A percentile compares a stretch with the other conserved stretches of the same genome.
Conservation (phyloP, 2,329 filamentous ascomycete genomes). For the Ceratocystis huliohia region DNA sequence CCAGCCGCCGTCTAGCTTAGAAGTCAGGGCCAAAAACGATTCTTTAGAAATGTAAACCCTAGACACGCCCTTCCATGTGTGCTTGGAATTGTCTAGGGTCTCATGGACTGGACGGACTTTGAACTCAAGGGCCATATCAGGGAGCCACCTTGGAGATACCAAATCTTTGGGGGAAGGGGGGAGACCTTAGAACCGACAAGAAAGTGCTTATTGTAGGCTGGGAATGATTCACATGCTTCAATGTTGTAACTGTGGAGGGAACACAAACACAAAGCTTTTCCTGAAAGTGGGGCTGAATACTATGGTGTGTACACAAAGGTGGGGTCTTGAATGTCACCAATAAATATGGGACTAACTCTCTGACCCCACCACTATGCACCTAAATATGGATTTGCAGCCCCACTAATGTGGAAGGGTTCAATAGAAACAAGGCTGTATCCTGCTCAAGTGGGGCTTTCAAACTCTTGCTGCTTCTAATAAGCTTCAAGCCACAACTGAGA, state of each 20-base stretch:
- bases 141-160: background rate
- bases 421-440: background rate
- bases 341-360: background rate
- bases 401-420: background rate
- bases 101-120: conserved; percentile 34
- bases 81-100: conserved; percentile 32
- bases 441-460: background rate
- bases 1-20: conserved; percentile 33
- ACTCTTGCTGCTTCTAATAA: background rate
- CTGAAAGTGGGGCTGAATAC: background rate
- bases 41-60: conserved; percentile 39
- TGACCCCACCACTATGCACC: background rate
- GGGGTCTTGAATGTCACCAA: background rate
- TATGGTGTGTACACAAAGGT: background rate
- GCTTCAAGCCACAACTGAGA: conserved; percentile 1
- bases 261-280: conserved; percentile 10
- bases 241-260: background rate
- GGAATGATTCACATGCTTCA: background rate
- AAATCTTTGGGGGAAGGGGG: background rate
- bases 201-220: too few relatives aligned
- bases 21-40: conserved; percentile 34
- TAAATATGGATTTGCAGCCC: background rate
- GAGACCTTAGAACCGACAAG: background rate
- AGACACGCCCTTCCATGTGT: conserved; percentile 32
- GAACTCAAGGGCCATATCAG: conserved; percentile 28